Percentiles rank a stretch among this genome's conserved stretches.
Conservation (phyloP, 139 green algal species). For the Coelastrella sp. region DNA sequence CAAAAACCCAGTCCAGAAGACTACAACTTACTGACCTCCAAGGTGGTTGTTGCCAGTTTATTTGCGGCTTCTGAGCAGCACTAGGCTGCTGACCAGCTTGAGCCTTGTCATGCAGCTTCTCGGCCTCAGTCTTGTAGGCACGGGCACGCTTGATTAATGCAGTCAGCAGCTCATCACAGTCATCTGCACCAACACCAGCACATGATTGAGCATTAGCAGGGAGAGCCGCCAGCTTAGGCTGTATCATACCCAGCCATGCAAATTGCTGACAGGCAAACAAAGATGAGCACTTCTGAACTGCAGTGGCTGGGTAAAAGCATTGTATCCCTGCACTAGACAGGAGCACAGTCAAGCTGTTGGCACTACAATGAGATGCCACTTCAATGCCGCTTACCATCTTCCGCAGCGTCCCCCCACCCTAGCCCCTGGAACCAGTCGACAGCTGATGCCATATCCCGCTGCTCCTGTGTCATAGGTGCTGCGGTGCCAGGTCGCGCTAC, state of each 20-base stretch:
- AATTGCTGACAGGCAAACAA: too few relatives aligned
- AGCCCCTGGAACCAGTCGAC: slow-evolving; percentile 38
- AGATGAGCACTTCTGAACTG: too few relatives aligned
- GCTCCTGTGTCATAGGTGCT: slow-evolving; percentile 40
- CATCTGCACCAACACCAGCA: slow-evolving; percentile 21
- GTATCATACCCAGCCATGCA: too few relatives aligned
- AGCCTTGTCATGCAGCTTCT: slow-evolving; percentile 44
- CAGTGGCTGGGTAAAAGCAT: neutral
- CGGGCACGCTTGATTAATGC: slow-evolving; percentile 51
- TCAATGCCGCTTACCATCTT: neutral
- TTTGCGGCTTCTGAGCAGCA: slow-evolving; percentile 6
- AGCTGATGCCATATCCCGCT: slow-evolving; percentile 46
- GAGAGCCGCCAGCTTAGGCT: too few relatives aligned
- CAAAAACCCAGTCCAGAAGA: too few relatives aligned
- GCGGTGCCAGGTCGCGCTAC: neutral
- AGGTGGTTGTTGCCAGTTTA: slow-evolving; percentile 5
- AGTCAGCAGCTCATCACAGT: slow-evolving; percentile 41
- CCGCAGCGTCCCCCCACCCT: slow-evolving; percentile 27
- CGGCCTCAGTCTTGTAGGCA: slow-evolving; percentile 45
- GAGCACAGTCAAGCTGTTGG: neutral
- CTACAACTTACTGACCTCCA: slow-evolving; percentile 49
- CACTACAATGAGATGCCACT: neutral
- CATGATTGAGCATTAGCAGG: neutral
- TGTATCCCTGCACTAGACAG: neutral
- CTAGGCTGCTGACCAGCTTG: slow-evolving; percentile 6